Percentiles rank a stretch among this genome's conserved stretches.
phyloP scores from a whole-genome alignment of 2,329 filamentous ascomycete genomes.

The Bretziella fagacearum region DNA sequence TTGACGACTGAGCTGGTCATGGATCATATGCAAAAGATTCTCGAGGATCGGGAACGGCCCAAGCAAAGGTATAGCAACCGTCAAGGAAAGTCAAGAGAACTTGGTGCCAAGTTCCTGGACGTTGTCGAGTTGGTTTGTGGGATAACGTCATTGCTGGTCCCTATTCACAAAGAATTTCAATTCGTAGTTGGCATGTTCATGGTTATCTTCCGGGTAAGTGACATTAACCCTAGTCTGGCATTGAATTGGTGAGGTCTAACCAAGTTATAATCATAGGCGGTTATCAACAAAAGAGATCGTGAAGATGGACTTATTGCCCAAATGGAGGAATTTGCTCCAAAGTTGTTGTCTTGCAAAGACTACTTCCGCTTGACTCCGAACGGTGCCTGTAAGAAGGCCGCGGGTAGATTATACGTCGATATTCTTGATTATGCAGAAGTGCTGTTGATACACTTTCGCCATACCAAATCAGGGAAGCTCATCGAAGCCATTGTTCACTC shows the following conservation, averaged over 20 bases:
- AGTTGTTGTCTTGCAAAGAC: neutral
- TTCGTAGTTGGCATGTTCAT: constrained; percentile 11
- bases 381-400: constrained; percentile 10
- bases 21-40: constrained; percentile 1
- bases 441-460: constrained; percentile 9
- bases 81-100: neutral
- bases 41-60: constrained; percentile 2
- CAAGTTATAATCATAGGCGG: constrained; percentile 1
- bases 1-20: neutral
- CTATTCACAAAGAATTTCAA: constrained; percentile 6
- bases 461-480: constrained; percentile 10
- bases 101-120: neutral
- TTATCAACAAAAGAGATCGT: constrained; percentile 7
- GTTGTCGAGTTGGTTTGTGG: neutral
- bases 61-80: constrained; percentile 5
- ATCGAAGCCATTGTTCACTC: constrained; percentile 4
- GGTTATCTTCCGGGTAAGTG: constrained; percentile 7
- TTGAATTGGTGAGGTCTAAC: too few relatives aligned
- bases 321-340: constrained; percentile 2
- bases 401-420: constrained; percentile 3
- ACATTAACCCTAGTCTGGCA: neutral
- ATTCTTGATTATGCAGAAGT: constrained; percentile 9
- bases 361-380: constrained; percentile 6
- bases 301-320: constrained; percentile 8
- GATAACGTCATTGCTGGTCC: neutral